Evolutionary conservation across 2,329 filamentous ascomycete species (phyloP).

Genomic region (Cercospora nicotianae): DNA sequence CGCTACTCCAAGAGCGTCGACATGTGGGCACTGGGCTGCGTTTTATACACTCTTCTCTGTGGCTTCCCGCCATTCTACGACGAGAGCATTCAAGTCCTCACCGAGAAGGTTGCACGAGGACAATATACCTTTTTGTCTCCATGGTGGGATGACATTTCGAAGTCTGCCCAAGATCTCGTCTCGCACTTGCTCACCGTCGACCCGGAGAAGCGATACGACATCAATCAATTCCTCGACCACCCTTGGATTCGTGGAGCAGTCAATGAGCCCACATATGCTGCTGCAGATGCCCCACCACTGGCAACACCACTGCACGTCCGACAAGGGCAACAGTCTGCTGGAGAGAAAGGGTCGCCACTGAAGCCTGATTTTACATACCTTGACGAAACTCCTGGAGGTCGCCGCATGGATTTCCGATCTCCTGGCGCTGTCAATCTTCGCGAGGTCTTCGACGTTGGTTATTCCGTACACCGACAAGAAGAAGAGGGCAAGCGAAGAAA

Average conservation of each 20-base stretch:
- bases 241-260: conserved; percentile 78
- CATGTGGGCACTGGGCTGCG: conserved; percentile 98
- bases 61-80: conserved; percentile 99
- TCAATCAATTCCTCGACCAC: conserved; percentile 88
- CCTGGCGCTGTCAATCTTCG: conserved; percentile 92
- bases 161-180: conserved; percentile 89
- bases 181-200: conserved; percentile 92
- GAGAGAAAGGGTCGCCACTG: conserved; percentile 42
- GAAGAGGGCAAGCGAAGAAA: conserved; percentile 92
- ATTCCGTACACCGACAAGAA: conserved; percentile 93
- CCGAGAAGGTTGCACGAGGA: conserved; percentile 93
- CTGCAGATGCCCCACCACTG: conserved; percentile 68
- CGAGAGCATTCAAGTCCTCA: conserved; percentile 93
- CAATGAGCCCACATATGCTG: conserved; percentile 66
- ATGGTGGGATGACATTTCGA: conserved; percentile 99
- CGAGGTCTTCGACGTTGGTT: conserved; percentile 97
- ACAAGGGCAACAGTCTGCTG: conserved; percentile 50
- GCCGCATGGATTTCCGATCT: conserved; percentile 87
- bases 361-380: conserved; percentile 55
- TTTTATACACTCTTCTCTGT: conserved; percentile 93
- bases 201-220: conserved; percentile 91
- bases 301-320: conserved; percentile 63
- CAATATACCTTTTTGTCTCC: conserved; percentile 97
- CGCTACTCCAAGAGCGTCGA: conserved; percentile 98
- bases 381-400: conserved; percentile 58